A percentile compares a stretch with the other conserved stretches of the same genome.
Conservation (phyloP, 768 basidiomycete genomes). For the Coprinellus micaceus region DNA sequence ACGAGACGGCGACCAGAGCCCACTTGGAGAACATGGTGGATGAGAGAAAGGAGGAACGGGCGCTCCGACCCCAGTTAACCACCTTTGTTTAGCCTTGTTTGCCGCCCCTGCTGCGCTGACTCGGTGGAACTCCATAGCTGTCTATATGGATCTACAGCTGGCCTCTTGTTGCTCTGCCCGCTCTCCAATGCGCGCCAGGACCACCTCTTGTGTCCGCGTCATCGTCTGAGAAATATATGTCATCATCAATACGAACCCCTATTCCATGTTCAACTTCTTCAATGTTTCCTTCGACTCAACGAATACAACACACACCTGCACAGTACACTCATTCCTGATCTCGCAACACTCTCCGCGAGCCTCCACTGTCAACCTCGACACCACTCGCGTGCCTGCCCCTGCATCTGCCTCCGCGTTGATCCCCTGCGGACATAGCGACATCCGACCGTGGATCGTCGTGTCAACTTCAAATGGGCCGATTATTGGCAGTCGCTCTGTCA, state of each 20-base stretch:
- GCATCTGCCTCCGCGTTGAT: no score
- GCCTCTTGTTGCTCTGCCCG: neutral
- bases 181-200: neutral
- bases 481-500: neutral
- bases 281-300: no score
- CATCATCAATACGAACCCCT: neutral
- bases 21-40: conserved; percentile 44
- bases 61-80: conserved; percentile 6
- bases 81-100: conserved; percentile 11
- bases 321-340: neutral
- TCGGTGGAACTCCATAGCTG: neutral
- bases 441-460: neutral
- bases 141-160: neutral
- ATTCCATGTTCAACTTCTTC: no score
- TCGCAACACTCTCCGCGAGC: neutral
- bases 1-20: conserved; percentile 40
- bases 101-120: neutral
- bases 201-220: neutral
- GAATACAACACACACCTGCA: neutral
- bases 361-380: neutral
- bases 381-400: neutral
- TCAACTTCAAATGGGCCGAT: neutral
- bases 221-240: neutral
- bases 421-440: neutral
- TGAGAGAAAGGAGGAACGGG: neutral